A percentile compares a stretch with the other conserved stretches of the same genome.
Conservation (phyloP, 140 eudicot genomes). For the Anethum foeniculum region DNA sequence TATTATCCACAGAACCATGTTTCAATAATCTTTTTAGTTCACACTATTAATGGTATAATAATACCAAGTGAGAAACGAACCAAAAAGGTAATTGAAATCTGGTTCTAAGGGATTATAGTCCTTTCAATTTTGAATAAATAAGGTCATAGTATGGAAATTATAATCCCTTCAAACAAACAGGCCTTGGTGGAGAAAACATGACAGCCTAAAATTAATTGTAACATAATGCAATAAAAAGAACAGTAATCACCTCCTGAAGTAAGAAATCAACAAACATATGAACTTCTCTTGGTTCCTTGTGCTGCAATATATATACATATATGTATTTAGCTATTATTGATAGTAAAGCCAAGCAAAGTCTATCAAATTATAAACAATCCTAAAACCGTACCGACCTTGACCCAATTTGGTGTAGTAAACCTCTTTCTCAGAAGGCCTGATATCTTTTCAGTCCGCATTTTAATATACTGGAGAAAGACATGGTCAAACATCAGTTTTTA, state of each 20-base stretch:
- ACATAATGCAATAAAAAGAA: not conserved
- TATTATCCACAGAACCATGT: not conserved
- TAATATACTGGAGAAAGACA: conserved; percentile 58
- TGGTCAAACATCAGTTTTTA: conserved; percentile 4
- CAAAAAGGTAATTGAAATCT: not conserved
- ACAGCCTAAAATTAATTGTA: too few species aligned
- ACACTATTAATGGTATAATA: not conserved
- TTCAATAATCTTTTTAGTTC: not conserved
- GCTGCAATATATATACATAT: conserved; percentile 29
- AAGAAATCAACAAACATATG: conserved; percentile 96
- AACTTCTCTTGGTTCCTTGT: conserved; percentile 98
- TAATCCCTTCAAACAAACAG: not conserved
- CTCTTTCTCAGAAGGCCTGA: conserved; percentile 82
- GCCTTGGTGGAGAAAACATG: not conserved
- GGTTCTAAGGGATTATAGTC: not conserved
- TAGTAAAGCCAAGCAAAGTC: not conserved
- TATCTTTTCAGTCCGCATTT: conserved; percentile 73
- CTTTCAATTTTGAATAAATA: not conserved
- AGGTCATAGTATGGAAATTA: not conserved
- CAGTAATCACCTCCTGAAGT: conserved; percentile 71
- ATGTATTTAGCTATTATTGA: not conserved
- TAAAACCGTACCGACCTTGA: conserved; percentile 53
- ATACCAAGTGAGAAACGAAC: not conserved
- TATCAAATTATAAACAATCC: conserved; percentile 6
- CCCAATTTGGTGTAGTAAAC: conserved; percentile 87